A percentile compares a stretch with the other conserved stretches of the same genome.
phyloP scores from a whole-genome alignment of 139 green algal species.

The Picochlorum sp. region DNA sequence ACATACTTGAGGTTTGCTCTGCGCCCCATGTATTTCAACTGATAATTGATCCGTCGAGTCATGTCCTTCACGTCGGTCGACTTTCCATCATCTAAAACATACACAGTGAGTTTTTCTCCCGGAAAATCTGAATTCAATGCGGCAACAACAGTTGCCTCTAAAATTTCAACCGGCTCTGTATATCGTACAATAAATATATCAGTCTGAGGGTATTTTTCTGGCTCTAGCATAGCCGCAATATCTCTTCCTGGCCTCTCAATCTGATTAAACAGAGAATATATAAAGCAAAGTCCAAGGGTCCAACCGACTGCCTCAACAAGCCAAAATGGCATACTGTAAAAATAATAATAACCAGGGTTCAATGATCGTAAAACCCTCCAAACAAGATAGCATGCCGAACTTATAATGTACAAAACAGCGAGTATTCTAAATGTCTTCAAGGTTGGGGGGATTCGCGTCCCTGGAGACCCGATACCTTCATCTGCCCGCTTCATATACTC shows the following conservation, averaged over 20 bases:
- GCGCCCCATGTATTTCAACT: slow-evolving; percentile 1
- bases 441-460: background rate
- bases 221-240: slow-evolving; percentile 9
- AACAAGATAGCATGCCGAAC: slow-evolving; percentile 1
- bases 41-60: slow-evolving; percentile 2
- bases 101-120: slow-evolving; percentile 11
- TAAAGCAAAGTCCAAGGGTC: background rate
- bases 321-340: slow-evolving; percentile 18
- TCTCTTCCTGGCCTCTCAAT: slow-evolving; percentile 8
- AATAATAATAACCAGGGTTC: slow-evolving; percentile 6
- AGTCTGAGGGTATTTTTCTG: background rate
- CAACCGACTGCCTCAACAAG: background rate
- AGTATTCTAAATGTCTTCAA: slow-evolving; percentile 4
- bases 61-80: background rate
- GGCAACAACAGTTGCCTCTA: slow-evolving; percentile 19
- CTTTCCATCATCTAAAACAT: slow-evolving; percentile 15
- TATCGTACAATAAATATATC: slow-evolving; percentile 17
- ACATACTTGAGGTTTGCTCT: slow-evolving; percentile 10
- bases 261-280: background rate
- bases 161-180: slow-evolving; percentile 12
- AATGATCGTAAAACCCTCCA: slow-evolving; percentile 20
- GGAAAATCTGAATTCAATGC: slow-evolving; percentile 21
- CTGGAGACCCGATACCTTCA: background rate
- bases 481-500: background rate
- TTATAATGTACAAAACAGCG: background rate